Evolutionary conservation across 495 filamentous ascomycete genomes (phyloP).

Genomic region (Rhypophila decipiens): DNA sequence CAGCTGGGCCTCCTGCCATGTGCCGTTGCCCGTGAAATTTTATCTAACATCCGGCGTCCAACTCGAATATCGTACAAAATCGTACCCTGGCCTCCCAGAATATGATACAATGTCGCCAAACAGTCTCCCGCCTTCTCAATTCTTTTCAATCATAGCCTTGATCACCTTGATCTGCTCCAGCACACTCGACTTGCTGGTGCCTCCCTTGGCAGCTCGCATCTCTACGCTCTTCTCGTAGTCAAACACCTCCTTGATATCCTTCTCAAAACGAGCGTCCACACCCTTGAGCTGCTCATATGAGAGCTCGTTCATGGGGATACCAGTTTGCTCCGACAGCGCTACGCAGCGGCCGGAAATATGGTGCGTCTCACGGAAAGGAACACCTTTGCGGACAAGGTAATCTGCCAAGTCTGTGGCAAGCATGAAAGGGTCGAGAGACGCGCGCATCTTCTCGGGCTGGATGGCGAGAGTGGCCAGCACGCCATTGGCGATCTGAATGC

Average conservation of each 20-base stretch:
- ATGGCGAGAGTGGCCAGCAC: constrained; percentile 68
- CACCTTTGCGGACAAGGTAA: constrained; percentile 85
- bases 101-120: no score
- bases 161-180: constrained; percentile 72
- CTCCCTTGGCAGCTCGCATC: constrained; percentile 71
- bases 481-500: constrained; percentile 79
- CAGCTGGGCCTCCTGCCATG: no score
- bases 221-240: constrained; percentile 88
- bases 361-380: constrained; percentile 79
- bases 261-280: constrained; percentile 69
- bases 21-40: no score
- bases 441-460: constrained; percentile 68
- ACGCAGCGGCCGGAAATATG: constrained; percentile 84
- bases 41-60: no score
- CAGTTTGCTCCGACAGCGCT: constrained; percentile 55
- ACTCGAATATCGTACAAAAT: no score
- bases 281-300: constrained; percentile 58
- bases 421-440: constrained; percentile 63
- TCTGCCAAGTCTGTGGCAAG: constrained; percentile 81
- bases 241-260: constrained; percentile 67
- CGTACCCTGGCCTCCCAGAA: no score
- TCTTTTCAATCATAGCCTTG: constrained; percentile 35
- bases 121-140: not conserved
- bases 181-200: constrained; percentile 70
- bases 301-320: constrained; percentile 71